Evolutionary conservation across 2,329 filamentous ascomycete genomes (phyloP).

Genomic region (Aspergillus cejpii): DNA sequence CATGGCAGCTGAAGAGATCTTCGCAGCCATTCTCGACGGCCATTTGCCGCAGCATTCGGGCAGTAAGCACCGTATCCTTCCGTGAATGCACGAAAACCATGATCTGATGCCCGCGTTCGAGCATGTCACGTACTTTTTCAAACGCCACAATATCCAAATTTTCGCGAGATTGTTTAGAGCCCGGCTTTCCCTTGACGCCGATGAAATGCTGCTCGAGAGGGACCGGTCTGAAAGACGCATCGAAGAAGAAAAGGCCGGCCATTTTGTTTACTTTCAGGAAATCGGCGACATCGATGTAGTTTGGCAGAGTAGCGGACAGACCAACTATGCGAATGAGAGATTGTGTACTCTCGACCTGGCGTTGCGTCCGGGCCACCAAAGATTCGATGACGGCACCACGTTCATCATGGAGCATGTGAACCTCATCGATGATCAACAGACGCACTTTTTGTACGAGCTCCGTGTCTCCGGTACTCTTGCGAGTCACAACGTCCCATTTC

Average conservation of each 20-base stretch:
- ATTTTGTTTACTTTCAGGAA: slow-evolving; percentile 93
- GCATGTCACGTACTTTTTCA: slow-evolving; percentile 91
- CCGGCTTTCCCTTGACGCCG: slow-evolving; percentile 82
- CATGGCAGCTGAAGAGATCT: slow-evolving; percentile 74
- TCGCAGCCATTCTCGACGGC: slow-evolving; percentile 71
- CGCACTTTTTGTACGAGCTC: slow-evolving; percentile 96
- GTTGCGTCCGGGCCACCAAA: slow-evolving; percentile 85
- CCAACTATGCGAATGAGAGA: slow-evolving; percentile 94
- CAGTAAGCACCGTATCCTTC: slow-evolving; percentile 85
- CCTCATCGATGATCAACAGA: slow-evolving; percentile 94
- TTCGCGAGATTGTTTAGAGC: slow-evolving; percentile 72
- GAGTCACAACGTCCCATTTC: slow-evolving; percentile 98
- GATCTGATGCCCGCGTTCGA: slow-evolving; percentile 84
- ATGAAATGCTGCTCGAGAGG: slow-evolving; percentile 96
- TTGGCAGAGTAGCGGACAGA: slow-evolving; percentile 89
- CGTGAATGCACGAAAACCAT: slow-evolving; percentile 99
- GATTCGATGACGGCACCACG: slow-evolving; percentile 93
- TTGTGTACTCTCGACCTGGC: slow-evolving; percentile 96
- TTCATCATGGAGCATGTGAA: slow-evolving; percentile 98
- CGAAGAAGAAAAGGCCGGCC: slow-evolving; percentile 93
- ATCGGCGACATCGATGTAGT: slow-evolving; percentile 93
- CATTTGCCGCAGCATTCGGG: slow-evolving; percentile 77
- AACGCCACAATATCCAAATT: slow-evolving; percentile 84
- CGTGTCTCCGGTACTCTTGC: slow-evolving; percentile 94
- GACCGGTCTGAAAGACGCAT: slow-evolving; percentile 89